These are phyloP conservation scores for Aristolochia fimbriata DNA, from an alignment of 164 flowering plant species.

Conservation along the genomic window DNA sequence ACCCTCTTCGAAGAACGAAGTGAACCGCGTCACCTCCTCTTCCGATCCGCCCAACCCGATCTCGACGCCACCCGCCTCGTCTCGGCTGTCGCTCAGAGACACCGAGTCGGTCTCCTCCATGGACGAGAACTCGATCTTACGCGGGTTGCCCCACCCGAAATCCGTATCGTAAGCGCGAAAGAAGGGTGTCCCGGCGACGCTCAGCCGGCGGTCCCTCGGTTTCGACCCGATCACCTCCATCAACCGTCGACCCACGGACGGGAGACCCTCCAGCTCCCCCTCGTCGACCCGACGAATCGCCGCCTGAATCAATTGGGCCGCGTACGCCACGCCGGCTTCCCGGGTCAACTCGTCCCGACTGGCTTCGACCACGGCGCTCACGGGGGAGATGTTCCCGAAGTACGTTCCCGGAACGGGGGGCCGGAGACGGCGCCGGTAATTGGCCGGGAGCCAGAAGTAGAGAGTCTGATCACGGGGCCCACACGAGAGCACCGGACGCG, in stretches of 20 bases:
- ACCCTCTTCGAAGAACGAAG: neutral
- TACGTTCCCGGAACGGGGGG: conserved; percentile 27
- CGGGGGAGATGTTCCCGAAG: conserved; percentile 37
- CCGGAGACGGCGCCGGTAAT: conserved; percentile 17
- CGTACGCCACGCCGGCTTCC: conserved; percentile 22
- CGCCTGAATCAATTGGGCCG: conserved; percentile 16
- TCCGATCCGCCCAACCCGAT: neutral
- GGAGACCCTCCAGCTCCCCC: neutral
- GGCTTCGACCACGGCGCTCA: neutral
- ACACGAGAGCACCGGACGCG: neutral
- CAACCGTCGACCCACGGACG: too few species aligned
- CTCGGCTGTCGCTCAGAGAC: conserved; percentile 7
- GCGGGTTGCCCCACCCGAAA: conserved; percentile 9
- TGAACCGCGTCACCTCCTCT: neutral
- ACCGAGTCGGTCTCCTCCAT: conserved; percentile 4
- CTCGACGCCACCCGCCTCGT: conserved; percentile 9
- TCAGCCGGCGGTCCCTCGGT: neutral
- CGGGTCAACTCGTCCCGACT: conserved; percentile 13
- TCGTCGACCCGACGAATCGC: conserved; percentile 9
- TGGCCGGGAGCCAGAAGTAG: conserved; percentile 20
- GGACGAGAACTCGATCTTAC: conserved; percentile 5
- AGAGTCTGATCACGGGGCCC: neutral
- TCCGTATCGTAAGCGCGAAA: conserved; percentile 6
- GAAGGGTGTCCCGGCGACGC: conserved; percentile 7
- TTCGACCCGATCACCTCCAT: too few species aligned